Evolutionary conservation across 2,329 filamentous ascomycete species (phyloP).

Genomic region (Ceratocystis colombiana): DNA sequence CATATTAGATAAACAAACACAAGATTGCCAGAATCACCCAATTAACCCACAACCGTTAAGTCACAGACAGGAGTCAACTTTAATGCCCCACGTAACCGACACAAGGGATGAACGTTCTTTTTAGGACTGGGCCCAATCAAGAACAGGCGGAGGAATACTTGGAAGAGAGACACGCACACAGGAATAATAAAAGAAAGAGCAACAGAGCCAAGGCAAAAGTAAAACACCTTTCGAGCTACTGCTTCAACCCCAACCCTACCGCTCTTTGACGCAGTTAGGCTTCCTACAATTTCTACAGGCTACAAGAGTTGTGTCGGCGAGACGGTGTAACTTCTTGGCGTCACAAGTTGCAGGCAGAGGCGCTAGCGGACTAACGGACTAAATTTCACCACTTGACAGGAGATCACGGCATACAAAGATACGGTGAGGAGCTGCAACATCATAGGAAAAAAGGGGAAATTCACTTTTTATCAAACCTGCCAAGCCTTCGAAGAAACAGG

Average conservation of each 20-base stretch:
- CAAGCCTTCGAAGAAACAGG: not conserved
- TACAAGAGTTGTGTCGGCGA: not conserved
- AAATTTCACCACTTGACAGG: not conserved
- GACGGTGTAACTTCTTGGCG: slow-evolving; percentile 12
- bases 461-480: not conserved
- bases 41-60: not conserved
- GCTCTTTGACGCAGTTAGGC: too few relatives aligned
- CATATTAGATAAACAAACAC: not conserved
- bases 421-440: too few relatives aligned
- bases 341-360: not conserved
- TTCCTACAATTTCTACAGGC: not conserved
- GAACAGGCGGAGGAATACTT: not conserved
- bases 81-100: not conserved
- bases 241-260: too few relatives aligned
- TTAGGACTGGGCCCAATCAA: not conserved
- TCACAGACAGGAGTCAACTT: not conserved
- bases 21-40: not conserved
- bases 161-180: not conserved
- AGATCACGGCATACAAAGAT: not conserved
- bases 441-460: not conserved
- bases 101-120: not conserved
- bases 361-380: not conserved
- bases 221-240: too few relatives aligned
- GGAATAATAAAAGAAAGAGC: too few relatives aligned
- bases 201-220: too few relatives aligned